These are phyloP conservation scores for Candida dendrica DNA, from an alignment of 805 yeast species.

Conservation along the genomic window DNA sequence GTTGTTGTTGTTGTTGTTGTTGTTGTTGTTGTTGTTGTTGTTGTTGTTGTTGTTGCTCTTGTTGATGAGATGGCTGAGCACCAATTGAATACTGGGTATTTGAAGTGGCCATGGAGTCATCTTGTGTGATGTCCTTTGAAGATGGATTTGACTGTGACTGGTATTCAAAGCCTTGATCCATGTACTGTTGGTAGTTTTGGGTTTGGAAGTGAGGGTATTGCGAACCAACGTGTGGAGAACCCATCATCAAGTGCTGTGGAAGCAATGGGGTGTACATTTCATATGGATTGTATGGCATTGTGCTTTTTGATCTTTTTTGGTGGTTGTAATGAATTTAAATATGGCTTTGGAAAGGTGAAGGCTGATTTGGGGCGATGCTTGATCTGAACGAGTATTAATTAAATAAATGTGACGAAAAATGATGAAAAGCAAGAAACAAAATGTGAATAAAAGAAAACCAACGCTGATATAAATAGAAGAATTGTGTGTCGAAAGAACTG, in stretches of 20 bases:
- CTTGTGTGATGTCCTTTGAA: not conserved
- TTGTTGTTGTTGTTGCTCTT: not conserved
- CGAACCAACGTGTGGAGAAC: constrained; percentile 9
- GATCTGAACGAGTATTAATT: too few relatives aligned
- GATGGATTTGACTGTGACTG: not conserved
- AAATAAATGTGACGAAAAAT: too few relatives aligned
- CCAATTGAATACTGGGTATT: not conserved
- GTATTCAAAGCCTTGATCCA: not conserved
- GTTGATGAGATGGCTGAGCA: not conserved
- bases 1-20: not conserved
- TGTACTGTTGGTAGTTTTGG: constrained; percentile 1
- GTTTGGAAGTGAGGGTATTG: constrained; percentile 1
- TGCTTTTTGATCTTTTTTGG: not conserved
- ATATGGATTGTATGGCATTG: constrained; percentile 13
- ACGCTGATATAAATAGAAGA: too few relatives aligned
- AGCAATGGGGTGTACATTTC: constrained; percentile 18
- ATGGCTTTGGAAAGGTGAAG: too few relatives aligned
- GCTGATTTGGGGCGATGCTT: too few relatives aligned
- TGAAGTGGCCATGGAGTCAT: not conserved
- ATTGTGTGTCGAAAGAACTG: too few relatives aligned
- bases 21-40: not conserved
- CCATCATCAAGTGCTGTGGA: constrained; percentile 18
- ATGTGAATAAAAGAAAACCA: too few relatives aligned
- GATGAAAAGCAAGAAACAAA: too few relatives aligned
- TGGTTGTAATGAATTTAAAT: not conserved